phyloP scores from a whole-genome alignment of 2,329 filamentous ascomycete genomes.

The Herpomyces periplanetae region DNA sequence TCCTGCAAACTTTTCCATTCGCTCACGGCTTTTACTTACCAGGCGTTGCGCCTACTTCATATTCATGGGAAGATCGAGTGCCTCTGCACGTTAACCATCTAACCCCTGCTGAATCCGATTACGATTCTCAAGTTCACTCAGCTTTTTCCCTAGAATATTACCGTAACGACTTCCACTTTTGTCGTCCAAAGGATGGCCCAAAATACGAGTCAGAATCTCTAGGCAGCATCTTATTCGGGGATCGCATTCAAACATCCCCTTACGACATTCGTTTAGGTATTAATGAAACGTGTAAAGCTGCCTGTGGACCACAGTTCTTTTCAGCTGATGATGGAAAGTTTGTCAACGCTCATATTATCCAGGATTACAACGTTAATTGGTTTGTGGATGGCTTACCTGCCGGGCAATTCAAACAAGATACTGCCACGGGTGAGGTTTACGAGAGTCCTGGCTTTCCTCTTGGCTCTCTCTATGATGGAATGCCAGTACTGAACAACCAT shows the following conservation, averaged over 20 bases:
- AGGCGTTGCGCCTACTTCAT: slow-evolving; percentile 72
- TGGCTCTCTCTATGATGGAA: slow-evolving; percentile 11
- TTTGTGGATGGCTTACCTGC: slow-evolving; percentile 74
- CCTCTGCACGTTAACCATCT: slow-evolving; percentile 74
- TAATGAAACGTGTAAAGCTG: slow-evolving; percentile 47
- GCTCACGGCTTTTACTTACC: slow-evolving; percentile 89
- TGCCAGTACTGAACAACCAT: slow-evolving; percentile 47
- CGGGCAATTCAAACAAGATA: slow-evolving; percentile 40
- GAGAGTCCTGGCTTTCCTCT: slow-evolving; percentile 72
- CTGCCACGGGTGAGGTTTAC: slow-evolving; percentile 32
- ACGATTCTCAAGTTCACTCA: slow-evolving; percentile 50
- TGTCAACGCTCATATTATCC: slow-evolving; percentile 37
- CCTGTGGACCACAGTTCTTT: slow-evolving; percentile 23
- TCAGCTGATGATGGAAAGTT: slow-evolving; percentile 27
- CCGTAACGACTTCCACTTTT: slow-evolving; percentile 52
- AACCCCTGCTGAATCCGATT: slow-evolving; percentile 35
- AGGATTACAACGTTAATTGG: slow-evolving; percentile 81
- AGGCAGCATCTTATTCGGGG: slow-evolving; percentile 83
- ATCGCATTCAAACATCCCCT: slow-evolving; percentile 83
- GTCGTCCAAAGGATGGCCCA: slow-evolving; percentile 32
- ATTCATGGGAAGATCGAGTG: slow-evolving; percentile 36
- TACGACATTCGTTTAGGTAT: slow-evolving; percentile 53
- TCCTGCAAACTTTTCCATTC: too few species aligned
- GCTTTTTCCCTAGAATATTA: slow-evolving; percentile 93
- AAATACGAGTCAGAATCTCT: slow-evolving; percentile 50